These are phyloP conservation scores for Talaromyces rugulosus DNA, from an alignment of 2,329 filamentous ascomycete genomes.

Conservation along the genomic window DNA sequence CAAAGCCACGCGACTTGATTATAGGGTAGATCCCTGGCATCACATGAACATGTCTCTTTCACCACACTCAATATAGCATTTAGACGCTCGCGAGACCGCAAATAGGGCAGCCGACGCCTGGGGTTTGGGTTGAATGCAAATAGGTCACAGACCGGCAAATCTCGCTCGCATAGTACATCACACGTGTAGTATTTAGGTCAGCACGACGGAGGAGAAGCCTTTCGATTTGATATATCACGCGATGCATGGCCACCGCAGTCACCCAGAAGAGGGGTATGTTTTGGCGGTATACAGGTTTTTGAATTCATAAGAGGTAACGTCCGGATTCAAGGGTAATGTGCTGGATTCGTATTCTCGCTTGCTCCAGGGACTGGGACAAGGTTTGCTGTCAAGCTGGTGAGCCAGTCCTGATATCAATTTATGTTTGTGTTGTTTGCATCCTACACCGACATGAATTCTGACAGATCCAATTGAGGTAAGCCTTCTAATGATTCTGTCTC, in stretches of 20 bases:
- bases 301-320: background rate
- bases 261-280: background rate
- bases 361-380: background rate
- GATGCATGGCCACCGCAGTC: background rate
- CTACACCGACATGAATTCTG: too few species aligned
- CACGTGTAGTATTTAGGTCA: background rate
- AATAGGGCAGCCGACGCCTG: background rate
- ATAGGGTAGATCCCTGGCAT: background rate
- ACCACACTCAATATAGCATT: background rate
- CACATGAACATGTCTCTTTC: background rate
- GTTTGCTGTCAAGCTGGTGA: background rate
- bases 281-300: background rate
- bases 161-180: background rate
- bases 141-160: slow-evolving; percentile 1
- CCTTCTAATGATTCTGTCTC: too few species aligned
- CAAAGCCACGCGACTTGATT: background rate
- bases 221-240: background rate
- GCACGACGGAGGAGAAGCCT: background rate
- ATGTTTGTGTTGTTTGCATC: too few species aligned
- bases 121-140: background rate
- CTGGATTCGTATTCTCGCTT: background rate
- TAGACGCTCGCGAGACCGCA: background rate
- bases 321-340: background rate
- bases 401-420: too few species aligned
- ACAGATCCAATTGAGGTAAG: too few species aligned